Base-by-base conservation (phyloP, 176 grass and related monocot genomes). In the Phoenix dactylifera region DNA sequence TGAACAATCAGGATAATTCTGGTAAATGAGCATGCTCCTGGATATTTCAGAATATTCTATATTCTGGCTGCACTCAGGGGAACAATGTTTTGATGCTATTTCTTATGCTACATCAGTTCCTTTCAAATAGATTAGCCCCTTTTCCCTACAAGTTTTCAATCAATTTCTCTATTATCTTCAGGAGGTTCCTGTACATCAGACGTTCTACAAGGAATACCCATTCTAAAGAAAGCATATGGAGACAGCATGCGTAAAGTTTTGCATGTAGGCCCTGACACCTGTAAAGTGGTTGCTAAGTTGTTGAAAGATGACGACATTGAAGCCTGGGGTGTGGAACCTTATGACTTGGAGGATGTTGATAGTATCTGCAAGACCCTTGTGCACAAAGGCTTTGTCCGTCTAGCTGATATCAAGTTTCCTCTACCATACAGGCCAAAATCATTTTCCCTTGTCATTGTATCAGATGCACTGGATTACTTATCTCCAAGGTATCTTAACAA, bases 281-380 rank as follows among this genome's bases (percentile, higher is more conserved):
- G 59, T 52, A 15, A 50, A 12, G 59, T 63, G 7, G 59, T 63
- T 54, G 62, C 59, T n/a, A 62, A 44, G 16, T 63, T 72, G 50
- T 39, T 72, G 26, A 72, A 72, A 39, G 70, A 72, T 63, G 59
- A 72, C 39, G 59, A 72, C 39, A 72, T 7, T 59, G 87, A 92
- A 82, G 78, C 93, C 54, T 98, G 87, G 87, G 93, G 87, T 23
- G 70, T 98, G 67, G 93, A 98, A 56, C 93, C 93, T 67, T 98
- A 92, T 83, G 93, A 98, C 80, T 78, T 92, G 68, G 93, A 98
- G 56, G 93, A 98, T 80, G 67, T 73, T 55, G 93, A 98, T 55
- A 88, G 84, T 81, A 75, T 66, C 51, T 92, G 87, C 84, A 98
- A 88, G 70, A 98, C 75, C 54, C 93, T 98, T 60, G 81, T 98